Conservation (phyloP, 2,329 filamentous ascomycete species). For the Fusarium agapanthi region DNA sequence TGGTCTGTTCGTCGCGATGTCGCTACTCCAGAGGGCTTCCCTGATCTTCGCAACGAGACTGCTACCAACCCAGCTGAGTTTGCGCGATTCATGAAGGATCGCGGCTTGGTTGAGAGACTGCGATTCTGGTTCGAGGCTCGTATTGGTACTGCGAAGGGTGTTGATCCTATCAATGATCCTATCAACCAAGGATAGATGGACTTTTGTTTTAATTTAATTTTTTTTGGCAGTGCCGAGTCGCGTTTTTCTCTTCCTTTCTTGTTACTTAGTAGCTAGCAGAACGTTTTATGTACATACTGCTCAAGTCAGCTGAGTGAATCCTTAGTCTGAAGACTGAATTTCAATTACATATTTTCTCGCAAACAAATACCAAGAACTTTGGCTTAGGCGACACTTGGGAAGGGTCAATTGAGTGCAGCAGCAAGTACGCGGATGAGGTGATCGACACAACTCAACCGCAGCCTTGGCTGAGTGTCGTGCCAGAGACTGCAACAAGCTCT, state of each 20-base stretch:
- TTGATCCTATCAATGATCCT: background rate
- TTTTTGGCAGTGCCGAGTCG: background rate
- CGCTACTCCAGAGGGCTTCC: background rate
- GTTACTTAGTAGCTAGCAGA: background rate
- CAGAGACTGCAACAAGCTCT: fast-evolving
- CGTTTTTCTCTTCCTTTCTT: background rate
- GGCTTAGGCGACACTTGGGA: fast-evolving
- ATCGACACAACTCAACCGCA: fast-evolving
- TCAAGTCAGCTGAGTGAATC: background rate
- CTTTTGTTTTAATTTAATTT: too few relatives aligned
- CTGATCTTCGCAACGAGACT: conserved; percentile 6
- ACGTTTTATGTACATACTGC: background rate
- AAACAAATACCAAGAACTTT: background rate
- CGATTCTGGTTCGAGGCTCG: conserved; percentile 23
- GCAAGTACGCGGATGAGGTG: fast-evolving
- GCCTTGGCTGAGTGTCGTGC: fast-evolving
- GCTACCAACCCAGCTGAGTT: conserved; percentile 15
- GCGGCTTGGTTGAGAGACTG: conserved; percentile 8
- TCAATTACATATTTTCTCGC: background rate
- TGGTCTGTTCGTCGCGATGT: conserved; percentile 24
- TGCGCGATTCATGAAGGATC: conserved; percentile 9
- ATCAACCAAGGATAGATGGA: background rate
- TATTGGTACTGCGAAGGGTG: background rate
- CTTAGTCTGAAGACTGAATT: background rate
- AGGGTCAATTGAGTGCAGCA: background rate